Percentiles rank a stretch among this genome's conserved stretches.
Conservation (phyloP, 1,284 basidiomycete genomes). For the Somion occarium region DNA sequence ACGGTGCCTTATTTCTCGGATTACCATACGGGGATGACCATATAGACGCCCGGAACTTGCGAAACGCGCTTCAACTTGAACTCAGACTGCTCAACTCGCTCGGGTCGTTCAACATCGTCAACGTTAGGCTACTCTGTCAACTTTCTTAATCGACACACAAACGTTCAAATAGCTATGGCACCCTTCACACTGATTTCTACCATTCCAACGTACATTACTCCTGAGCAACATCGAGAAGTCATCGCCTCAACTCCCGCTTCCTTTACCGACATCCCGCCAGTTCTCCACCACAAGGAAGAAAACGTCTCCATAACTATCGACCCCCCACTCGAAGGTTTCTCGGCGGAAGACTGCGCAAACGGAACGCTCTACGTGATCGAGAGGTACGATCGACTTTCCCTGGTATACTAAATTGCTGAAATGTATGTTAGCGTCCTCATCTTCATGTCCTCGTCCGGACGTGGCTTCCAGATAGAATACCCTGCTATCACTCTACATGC, state of each 20-base stretch:
- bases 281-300: slow-evolving; percentile 69
- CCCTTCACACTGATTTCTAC: slow-evolving; percentile 38
- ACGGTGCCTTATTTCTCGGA: too few species aligned
- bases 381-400: slow-evolving; percentile 47
- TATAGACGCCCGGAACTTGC: too few species aligned
- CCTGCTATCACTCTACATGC: slow-evolving; percentile 87
- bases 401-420: slow-evolving; percentile 1
- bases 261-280: slow-evolving; percentile 77
- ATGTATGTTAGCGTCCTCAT: slow-evolving; percentile 56
- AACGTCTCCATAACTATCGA: slow-evolving; percentile 65
- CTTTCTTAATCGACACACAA: too few species aligned
- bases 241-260: slow-evolving; percentile 75
- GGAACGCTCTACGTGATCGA: slow-evolving; percentile 81
- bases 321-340: slow-evolving; percentile 58
- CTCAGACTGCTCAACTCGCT: too few species aligned
- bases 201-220: slow-evolving; percentile 56
- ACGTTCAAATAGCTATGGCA: slow-evolving; percentile 24
- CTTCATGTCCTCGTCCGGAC: slow-evolving; percentile 65
- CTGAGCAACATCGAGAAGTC: slow-evolving; percentile 63
- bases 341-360: slow-evolving; percentile 39
- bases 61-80: too few species aligned
- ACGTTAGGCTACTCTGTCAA: too few species aligned
- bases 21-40: too few species aligned
- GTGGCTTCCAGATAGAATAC: slow-evolving; percentile 79
- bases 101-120: too few species aligned